Conservation (phyloP, 2,329 filamentous ascomycete species). For the Aspergillus sp. region DNA sequence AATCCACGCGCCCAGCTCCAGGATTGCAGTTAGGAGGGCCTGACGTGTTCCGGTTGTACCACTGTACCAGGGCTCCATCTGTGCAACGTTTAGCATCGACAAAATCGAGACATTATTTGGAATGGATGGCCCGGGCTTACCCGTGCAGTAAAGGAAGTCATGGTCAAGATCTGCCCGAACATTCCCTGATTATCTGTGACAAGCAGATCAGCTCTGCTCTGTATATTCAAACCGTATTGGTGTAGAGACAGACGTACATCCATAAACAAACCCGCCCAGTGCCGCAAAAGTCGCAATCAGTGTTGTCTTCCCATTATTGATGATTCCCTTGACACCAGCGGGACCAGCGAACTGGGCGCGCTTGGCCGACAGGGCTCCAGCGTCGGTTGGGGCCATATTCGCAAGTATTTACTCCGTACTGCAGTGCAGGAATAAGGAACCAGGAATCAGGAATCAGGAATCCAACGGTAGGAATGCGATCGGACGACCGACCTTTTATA, state of each 20-base stretch:
- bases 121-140: too few relatives aligned
- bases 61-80: constrained; percentile 23
- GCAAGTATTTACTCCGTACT: too few relatives aligned
- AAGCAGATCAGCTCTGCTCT: neutral
- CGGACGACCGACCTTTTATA: too few relatives aligned
- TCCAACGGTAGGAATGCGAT: too few relatives aligned
- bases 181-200: constrained; percentile 67
- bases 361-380: neutral
- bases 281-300: constrained; percentile 56
- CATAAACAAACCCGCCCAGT: constrained; percentile 58
- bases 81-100: too few relatives aligned
- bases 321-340: neutral
- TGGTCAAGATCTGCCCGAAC: constrained; percentile 66
- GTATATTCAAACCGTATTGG: neutral
- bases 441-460: too few relatives aligned
- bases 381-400: too few relatives aligned
- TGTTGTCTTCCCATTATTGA: constrained; percentile 45
- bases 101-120: too few relatives aligned
- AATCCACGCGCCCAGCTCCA: constrained; percentile 42
- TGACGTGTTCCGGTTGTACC: constrained; percentile 15
- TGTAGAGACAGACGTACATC: constrained; percentile 45
- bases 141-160: constrained; percentile 48
- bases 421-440: too few relatives aligned
- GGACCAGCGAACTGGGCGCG: constrained; percentile 1
- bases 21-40: constrained; percentile 41